Base-by-base conservation (phyloP, 1,139 yeast genomes). In the Debaryomycetaceae sp. region DNA sequence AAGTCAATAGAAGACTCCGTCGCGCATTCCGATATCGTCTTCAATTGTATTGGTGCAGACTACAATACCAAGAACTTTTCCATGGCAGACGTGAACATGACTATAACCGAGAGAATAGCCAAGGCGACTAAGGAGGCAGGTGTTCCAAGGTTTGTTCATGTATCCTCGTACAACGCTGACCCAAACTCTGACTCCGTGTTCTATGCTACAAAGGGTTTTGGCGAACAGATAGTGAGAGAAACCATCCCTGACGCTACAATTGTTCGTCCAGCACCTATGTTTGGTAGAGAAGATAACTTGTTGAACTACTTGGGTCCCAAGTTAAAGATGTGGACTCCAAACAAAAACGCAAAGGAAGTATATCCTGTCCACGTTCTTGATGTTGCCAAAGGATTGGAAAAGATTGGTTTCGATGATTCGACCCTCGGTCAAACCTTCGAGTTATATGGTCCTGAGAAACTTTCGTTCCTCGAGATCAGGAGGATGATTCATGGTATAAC, bases 201-300 rank as follows among this genome's bases (percentile, higher is more conserved):
- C 64, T 83, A 83, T 62, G 86, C 91, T 39, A 83, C 96, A 44
- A 88, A 87, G 71, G 95, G 88, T 48, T 68, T 83, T 45, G 93
- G 88, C 49, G 96, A 88, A 68, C 75, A 80, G 59, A 78, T 78
- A 31, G 95, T 84, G 37, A 73, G 77, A 52, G 87, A 81, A 42
- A 77, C 78, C 43, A 65, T 79, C 46, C 95, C 96, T 33, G 87
- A 82, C 56, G 76, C 88, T 41, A 88, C 96, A 34, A 87, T 88
- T 59, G 95, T 88, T 38, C 83, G 96, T 65, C 96, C 96, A 9
- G 82, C 87, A 20, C 89, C 87, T 50, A 77, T 87, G 80, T 88
- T 68, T 60, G 95, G 95, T 37, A 75, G 84, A 61, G 87, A 84
- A 61, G 93, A 87, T 63, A 72, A 77, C 52, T 81, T 88, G 61